Conservation (phyloP, 2,329 filamentous ascomycete species). For the Neocucurbitaria cava region DNA sequence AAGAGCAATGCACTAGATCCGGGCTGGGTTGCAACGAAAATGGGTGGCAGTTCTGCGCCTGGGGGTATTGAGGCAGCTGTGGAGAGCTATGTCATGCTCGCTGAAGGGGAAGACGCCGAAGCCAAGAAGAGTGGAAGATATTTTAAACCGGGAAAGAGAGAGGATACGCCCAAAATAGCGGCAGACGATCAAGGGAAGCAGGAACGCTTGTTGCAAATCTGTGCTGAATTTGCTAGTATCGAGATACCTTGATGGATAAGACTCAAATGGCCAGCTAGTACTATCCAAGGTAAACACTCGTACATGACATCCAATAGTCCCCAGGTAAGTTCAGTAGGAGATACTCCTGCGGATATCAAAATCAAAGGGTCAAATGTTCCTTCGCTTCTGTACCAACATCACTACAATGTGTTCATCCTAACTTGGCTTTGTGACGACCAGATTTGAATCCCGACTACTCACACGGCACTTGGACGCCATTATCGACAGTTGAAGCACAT, state of each 20-base stretch:
- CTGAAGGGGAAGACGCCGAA: slow-evolving; percentile 47
- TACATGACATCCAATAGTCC: not conserved
- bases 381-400: not conserved
- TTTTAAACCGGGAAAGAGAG: slow-evolving; percentile 42
- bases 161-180: slow-evolving; percentile 35
- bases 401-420: not conserved
- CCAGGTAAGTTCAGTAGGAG: not conserved
- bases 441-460: too few species aligned
- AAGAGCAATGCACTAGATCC: slow-evolving; percentile 59
- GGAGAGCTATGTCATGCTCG: slow-evolving; percentile 58
- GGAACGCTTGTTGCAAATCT: slow-evolving; percentile 53
- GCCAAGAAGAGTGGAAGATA: slow-evolving; percentile 49
- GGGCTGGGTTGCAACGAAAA: slow-evolving; percentile 64
- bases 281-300: too few species aligned
- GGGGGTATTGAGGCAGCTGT: slow-evolving; percentile 57
- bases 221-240: slow-evolving; percentile 46
- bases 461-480: too few species aligned
- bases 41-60: slow-evolving; percentile 58
- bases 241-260: slow-evolving; percentile 31
- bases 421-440: not conserved
- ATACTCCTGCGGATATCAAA: too few species aligned
- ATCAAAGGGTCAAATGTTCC: not conserved
- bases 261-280: too few species aligned
- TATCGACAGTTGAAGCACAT: too few species aligned
- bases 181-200: slow-evolving; percentile 51